Evolutionary conservation across 192 early-diverging fungal genomes (phyloP), one percentile per base, ranked within the genome.

Genomic region (Geosiphon pyriformis): DNA sequence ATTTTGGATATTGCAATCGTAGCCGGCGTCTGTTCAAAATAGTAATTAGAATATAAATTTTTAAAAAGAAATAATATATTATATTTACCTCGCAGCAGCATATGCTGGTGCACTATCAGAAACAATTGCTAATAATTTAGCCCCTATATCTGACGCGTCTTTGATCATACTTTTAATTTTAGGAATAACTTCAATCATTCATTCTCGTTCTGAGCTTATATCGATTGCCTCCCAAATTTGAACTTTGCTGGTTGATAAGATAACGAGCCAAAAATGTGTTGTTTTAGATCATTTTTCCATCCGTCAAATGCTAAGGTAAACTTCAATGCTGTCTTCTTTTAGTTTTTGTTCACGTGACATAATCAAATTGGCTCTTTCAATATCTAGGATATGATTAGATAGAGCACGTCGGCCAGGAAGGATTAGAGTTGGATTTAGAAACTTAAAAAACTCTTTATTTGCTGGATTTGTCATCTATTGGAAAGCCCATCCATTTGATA

Each of bases 251-350:
- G 20, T 25, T 46, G 37, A 46, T 12, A 47, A 15, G 11, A 48
- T 42, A 60, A n/a, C 12, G 22, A 23, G 12, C 37, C 23, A 47
- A 60, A 46, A 22, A 60, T n/a, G 2, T 60, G 17, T 60, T 60
- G 59, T n/a, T 59, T 59, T 59, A 59, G 11, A 42, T 42, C 27
- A 59, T 59, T 59, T n/a, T 35, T 59, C 11, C 58, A 59, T 42
- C 2, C 35, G 33, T 59, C 37, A 60, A 60, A 60, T 27, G 37
- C 17, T 15, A 60, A 27, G 10, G 35, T 60, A 60, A n/a, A 60
- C 37, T 25, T 23, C 59, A 47, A 42, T 15, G 0, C 22, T n/a
- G 3, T 60, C 22, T 35, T 60, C 8, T 60, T 46, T 27, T 47
- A 46, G 34, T 46, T 60, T 60, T 47, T 27, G 1, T 60, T 60